Base-by-base conservation (phyloP, 257 asterid species). In the Nicotiana undulata region DNA sequence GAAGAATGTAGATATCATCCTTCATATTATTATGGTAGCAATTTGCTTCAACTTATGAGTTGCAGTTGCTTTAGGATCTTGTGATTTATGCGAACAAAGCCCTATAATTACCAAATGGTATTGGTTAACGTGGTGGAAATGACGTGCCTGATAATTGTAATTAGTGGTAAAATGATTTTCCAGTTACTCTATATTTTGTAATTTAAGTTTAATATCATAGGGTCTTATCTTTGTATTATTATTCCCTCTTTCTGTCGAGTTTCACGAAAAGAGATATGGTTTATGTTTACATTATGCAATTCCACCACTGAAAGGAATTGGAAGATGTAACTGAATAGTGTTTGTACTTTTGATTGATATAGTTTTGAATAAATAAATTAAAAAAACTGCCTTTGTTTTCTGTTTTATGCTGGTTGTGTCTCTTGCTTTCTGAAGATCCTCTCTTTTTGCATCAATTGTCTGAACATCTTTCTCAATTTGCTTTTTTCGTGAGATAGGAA, bases 401-500 rank as follows among this genome's bases (percentile, higher is more conserved):
- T 24, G 15, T 20, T 32, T 44, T 72, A 13, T 72, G 8, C 61
- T 72, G 61, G 55, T 72, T 72, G 37, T 24, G 78, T 46, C 61
- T 72, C 78, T 49, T 49, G 37, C 61, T 22, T 72, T 18, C 52
- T 63, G 63, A 63, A 31, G 44, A 8, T 26, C 64, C 76, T 63
- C 76, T 46, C 32, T 51, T 46, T 44, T 79, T 64, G 6, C 22
- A 13, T 72, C 40, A 63, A 64, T 46, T 63, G 76, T 55, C 44
- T 28, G 49, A 46, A 53, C 51, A 79, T n/a, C 75, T 77, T 40
- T 63, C 64, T 28, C 63, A 79, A 64, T 7, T 28, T 79, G 32
- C 63, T 51, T 64, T 64, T 12, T 56, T 84, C 34, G 76, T 82
- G 79, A 82, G 80, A 63, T 91, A 95, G 99, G 99, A 95, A 90